Base-by-base conservation (phyloP, 2,329 filamentous ascomycete species). In the Fusarium sp. region DNA sequence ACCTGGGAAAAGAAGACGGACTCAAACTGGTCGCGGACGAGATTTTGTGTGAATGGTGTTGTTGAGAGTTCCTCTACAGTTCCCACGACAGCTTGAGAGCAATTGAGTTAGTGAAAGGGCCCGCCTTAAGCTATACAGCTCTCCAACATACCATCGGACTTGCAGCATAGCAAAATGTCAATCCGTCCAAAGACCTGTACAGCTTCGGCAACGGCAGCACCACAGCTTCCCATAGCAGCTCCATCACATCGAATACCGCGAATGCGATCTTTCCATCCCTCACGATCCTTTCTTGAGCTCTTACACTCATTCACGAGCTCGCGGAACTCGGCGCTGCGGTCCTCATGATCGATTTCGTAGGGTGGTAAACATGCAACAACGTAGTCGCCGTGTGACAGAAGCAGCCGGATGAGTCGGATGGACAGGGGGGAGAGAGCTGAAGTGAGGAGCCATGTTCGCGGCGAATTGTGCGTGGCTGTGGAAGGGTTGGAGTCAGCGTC, bases 1-100 rank as follows among this genome's bases (percentile, higher is more conserved):
- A 98, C 91, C 60, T 97, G 94, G 2, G 93, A 93, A 79, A 98
- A 98, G 84, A 97, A 98, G 74, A 97, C 93, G 68, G 90, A 90
- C 79, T 98, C 95, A 78, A 98, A 98, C 78, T 98, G 95, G 75
- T 97, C 93, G 65, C 92, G 89, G 35, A 97, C 91, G 20, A 98
- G 86, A 61, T 91, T 93, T 71, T 91, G 87, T 2, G 93, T 94
- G 42, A 89, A 87, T 7, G 86, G 85, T 24, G 86, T 91, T 29
- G 92, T 91, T 2, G 91, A 90, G 26, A 98, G 84, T 79, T 99
- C 96, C 80, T 98, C 96, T 10, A 98, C 92, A 1, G 93, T 92
- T 39, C 95, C 96, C 33, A 98, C 89, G 31, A 98, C 88, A 68
- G 93, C 93, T 94, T n/a, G 28, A 43, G 41, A 33, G 38, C 37